Conservation (phyloP, 108 stramenopile species). For the Skeletonema grethae region DNA sequence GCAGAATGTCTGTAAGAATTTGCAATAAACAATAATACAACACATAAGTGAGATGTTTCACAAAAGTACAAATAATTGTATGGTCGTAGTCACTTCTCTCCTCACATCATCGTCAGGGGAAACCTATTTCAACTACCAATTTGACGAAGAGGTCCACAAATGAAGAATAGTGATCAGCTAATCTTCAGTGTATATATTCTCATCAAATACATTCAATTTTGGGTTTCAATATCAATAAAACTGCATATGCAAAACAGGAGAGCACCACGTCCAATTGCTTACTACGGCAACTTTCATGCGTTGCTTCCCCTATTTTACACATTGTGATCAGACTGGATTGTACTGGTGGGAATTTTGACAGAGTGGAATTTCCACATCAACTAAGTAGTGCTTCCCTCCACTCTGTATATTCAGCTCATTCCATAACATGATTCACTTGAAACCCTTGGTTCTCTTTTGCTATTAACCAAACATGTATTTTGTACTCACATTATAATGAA, state of each 20-base stretch:
- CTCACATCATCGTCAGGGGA: conserved; percentile 78
- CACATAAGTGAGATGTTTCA: no score
- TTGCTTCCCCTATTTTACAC: background rate
- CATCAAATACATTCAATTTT: conserved; percentile 14
- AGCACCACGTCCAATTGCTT: no score
- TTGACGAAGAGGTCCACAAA: conserved; percentile 17
- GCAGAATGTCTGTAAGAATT: no score
- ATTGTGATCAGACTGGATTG: conserved; percentile 4
- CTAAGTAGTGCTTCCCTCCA: no score
- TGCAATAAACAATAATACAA: no score
- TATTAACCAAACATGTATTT: background rate
- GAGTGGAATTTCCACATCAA: no score
- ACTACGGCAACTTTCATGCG: background rate
- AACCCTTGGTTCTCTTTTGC: no score
- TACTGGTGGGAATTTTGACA: conserved; percentile 7
- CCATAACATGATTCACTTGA: background rate
- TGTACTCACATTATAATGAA: background rate
- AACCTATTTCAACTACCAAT: conserved; percentile 66
- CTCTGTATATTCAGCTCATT: conserved; percentile 1
- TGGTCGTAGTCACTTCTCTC: conserved; percentile 81
- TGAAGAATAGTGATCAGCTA: conserved; percentile 8
- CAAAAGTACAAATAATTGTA: conserved; percentile 28
- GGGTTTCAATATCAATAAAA: conserved; percentile 7
- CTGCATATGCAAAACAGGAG: background rate
- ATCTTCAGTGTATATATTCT: conserved; percentile 5